Conservation (phyloP, 352 stramenopile genomes). For the Globisporangium carolinianum region DNA sequence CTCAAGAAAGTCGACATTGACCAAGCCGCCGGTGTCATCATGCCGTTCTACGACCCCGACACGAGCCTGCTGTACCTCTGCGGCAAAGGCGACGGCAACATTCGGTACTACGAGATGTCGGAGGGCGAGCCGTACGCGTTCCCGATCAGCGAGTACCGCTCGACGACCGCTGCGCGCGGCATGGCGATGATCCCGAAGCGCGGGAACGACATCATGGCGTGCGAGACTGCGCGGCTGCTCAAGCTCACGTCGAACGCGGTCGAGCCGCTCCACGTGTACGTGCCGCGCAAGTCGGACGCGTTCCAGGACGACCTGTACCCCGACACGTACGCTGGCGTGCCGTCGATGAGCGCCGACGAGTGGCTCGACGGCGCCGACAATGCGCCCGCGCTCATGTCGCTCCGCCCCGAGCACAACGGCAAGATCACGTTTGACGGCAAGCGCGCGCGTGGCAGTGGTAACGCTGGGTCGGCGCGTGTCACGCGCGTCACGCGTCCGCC, state of each 20-base stretch:
- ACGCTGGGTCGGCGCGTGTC: slow-evolving; percentile 18
- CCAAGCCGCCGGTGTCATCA: slow-evolving; percentile 97
- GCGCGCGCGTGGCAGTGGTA: slow-evolving; percentile 36
- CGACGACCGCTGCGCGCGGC: slow-evolving; percentile 93
- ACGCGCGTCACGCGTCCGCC: slow-evolving; percentile 33
- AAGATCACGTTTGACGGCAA: slow-evolving; percentile 86
- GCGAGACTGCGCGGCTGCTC: slow-evolving; percentile 93
- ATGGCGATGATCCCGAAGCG: slow-evolving; percentile 99
- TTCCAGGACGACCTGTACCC: slow-evolving; percentile 99
- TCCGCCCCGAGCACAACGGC: slow-evolving; percentile 87
- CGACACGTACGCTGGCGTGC: slow-evolving; percentile 91
- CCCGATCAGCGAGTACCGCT: slow-evolving; percentile 93
- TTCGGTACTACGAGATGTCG: slow-evolving; percentile 98
- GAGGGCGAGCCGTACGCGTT: slow-evolving; percentile 93
- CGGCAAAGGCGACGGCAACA: slow-evolving; percentile 98
- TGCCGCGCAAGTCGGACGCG: slow-evolving; percentile 97
- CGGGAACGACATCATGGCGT: slow-evolving; percentile 96
- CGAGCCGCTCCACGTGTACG: slow-evolving; percentile 94
- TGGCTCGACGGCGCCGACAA: slow-evolving; percentile 95
- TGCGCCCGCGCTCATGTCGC: slow-evolving; percentile 86
- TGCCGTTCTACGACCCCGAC: slow-evolving; percentile 98
- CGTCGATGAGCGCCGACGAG: slow-evolving; percentile 94
- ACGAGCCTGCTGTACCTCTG: slow-evolving; percentile 98
- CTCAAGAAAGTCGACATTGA: slow-evolving; percentile 95
- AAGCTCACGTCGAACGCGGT: slow-evolving; percentile 96